Base-by-base conservation (phyloP, 176 grass and related monocot species). In the Thinopyrum elongatum region DNA sequence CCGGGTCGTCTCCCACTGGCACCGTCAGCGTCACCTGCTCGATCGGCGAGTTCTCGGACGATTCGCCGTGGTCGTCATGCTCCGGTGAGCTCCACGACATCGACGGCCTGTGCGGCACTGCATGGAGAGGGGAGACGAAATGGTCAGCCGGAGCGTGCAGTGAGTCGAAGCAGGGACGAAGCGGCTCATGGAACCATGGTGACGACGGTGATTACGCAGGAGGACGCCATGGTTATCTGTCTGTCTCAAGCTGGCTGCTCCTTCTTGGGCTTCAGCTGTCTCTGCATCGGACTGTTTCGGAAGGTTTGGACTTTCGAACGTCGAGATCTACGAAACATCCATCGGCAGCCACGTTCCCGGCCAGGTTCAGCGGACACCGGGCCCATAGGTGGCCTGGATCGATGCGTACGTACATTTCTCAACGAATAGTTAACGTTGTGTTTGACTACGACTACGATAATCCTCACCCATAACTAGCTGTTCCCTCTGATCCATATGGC, bases 11-110 rank as follows among this genome's bases (percentile, higher is more conserved):
- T 9, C 87, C 86, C 33, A 93, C 83, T 16, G 93, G 89, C 23
- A 98, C 95, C 22, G 93, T 95, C 85, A 98, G 84, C 47, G 91
- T 91, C 71, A 98, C 95, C 92, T 98, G 83, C 92, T 98, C 95
- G 79, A 98, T 89, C 76, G 93, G 93, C 34, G 95, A 98, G 87
- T 98, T 98, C 86, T 93, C 93, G n/a, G 46, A 80, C 35, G 53
- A 22, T 8, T 0, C 1, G 16, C 65, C 87, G 5, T 79, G 70
- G 34, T 9, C n/a, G 19, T 51, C 65, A 0, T 53, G 5, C 4
- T 21, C 74, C 27, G 80, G 74, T 38, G 60, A 65, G 67, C 60
- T 14, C 8, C 69, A 6, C 5, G 86, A 82, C 28, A 86, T 30
- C 7, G 88, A 76, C 0, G 84, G 34, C 1, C 15, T 15, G 15